Base-by-base conservation (phyloP, 257 asterid species). In the Penstemon eatonii region DNA sequence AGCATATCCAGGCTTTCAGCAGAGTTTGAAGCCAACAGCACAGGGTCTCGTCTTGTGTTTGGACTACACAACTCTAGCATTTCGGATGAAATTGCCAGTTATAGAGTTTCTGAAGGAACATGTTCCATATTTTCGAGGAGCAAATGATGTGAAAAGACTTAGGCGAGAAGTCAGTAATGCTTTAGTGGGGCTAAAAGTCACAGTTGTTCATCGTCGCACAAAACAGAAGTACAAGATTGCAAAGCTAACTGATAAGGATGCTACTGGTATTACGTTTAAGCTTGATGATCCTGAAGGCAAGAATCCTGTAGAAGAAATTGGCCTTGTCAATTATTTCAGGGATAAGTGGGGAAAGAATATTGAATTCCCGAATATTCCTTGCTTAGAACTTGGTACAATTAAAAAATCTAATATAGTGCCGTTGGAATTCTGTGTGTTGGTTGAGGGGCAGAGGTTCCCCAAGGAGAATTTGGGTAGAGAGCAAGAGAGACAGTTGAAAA, bases 371-470 rank as follows among this genome's bases (percentile, higher is more conserved):
- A 54, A 81, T 60, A 74, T 86, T 15, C 96, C 97, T 8, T 84
- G 89, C 61, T 73, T 87, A 67, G 83, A 90, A 61, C 66, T 87
- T 56, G 93, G 91, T 33, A 86, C 46, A 61, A 46, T 12, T 11
- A 55, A 40, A 7, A 76, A 52, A 39, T 38, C 45, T 5, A 87
- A 84, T 43, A 25, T 61, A 49, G 84, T 88, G 8, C 96, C 95
- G 0, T 66, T 90, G 78, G 96, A 90, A 57, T 81, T 80, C 6
- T 90, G 97, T 66, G 79, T 67, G n/a, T 75, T 90, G 71, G 85
- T 80, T 8, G 87, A 79, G 79, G 94, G 97, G 38, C 97, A 88
- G 72, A 71, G 81, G 67, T 86, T 61, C 64, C 81, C 84, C 0
- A 88, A 82, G 73, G 97, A 88, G 49, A 6, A 65, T 44, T 71